A percentile compares a stretch with the other conserved stretches of the same genome.
These are phyloP conservation scores for Paralagenidium karlingii DNA, from an alignment of 352 stramenopile genomes.

Conservation along the genomic window DNA sequence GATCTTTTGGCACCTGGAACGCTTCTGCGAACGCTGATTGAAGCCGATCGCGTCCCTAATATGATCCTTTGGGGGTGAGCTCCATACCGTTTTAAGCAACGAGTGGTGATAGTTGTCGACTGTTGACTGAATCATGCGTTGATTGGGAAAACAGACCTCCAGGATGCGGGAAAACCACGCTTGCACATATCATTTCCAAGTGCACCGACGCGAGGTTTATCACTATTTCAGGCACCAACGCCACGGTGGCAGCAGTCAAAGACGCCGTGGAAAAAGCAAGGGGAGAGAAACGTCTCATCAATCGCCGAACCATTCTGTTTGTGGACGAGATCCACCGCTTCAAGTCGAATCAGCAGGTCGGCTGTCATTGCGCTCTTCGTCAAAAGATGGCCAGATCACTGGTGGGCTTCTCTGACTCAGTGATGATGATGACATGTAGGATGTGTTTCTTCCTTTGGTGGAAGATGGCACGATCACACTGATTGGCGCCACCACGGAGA, in stretches of 20 bases:
- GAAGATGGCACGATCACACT: conserved; percentile 78
- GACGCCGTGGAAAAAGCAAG: conserved; percentile 60
- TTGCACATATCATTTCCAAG: conserved; percentile 64
- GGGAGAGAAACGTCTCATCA: conserved; percentile 45
- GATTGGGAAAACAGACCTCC: conserved; percentile 35
- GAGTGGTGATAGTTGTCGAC: too few relatives aligned
- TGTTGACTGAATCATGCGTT: conserved; percentile 1
- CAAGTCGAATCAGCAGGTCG: conserved; percentile 75
- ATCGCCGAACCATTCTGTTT: conserved; percentile 68
- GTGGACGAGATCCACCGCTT: conserved; percentile 84
- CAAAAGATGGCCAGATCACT: too few relatives aligned
- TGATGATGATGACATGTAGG: conserved; percentile 7
- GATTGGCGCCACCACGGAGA: conserved; percentile 84
- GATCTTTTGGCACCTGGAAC: conserved; percentile 51
- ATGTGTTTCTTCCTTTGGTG: conserved; percentile 75
- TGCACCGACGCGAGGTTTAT: conserved; percentile 62
- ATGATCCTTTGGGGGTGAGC: conserved; percentile 78
- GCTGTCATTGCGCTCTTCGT: too few relatives aligned
- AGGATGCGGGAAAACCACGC: conserved; percentile 80
- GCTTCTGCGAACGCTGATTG: conserved; percentile 39
- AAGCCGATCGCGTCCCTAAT: conserved; percentile 58
- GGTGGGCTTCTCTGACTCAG: too few relatives aligned
- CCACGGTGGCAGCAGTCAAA: conserved; percentile 54
- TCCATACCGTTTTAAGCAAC: too few relatives aligned
- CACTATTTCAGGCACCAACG: conserved; percentile 52